Evolutionary conservation across 441 rosid genomes (phyloP).

Genomic region (Cnidoscolus chayamansa): DNA sequence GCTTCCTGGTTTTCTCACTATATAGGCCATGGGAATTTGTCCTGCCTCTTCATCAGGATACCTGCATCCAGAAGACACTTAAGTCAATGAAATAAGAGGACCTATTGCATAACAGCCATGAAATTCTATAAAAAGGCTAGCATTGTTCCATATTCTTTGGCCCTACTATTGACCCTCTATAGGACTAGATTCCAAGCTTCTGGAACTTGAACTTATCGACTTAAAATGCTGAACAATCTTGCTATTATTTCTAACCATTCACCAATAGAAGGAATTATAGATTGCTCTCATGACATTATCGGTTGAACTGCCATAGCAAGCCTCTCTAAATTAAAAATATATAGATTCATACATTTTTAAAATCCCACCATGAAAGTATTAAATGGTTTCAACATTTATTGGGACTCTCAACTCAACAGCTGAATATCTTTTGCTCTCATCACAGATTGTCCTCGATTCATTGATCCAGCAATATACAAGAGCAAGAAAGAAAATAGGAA

Average conservation of each 20-base stretch:
- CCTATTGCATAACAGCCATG: neutral
- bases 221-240: neutral
- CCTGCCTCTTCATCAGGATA: conserved; percentile 93
- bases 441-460: neutral
- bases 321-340: neutral
- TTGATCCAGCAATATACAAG: neutral
- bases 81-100: neutral
- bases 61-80: conserved; percentile 33
- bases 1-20: conserved; percentile 77
- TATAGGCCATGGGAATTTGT: conserved; percentile 84
- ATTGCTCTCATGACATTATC: neutral
- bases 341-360: neutral
- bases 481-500: neutral
- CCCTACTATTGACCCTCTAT: neutral
- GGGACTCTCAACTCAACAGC: neutral
- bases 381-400: neutral
- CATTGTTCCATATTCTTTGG: neutral
- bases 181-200: neutral
- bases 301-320: neutral
- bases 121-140: neutral
- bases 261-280: neutral
- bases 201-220: neutral
- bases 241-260: neutral
- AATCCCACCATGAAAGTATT: neutral
- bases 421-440: neutral